Base-by-base conservation (phyloP, 331 rosid species). In the Quercus lobata region DNA sequence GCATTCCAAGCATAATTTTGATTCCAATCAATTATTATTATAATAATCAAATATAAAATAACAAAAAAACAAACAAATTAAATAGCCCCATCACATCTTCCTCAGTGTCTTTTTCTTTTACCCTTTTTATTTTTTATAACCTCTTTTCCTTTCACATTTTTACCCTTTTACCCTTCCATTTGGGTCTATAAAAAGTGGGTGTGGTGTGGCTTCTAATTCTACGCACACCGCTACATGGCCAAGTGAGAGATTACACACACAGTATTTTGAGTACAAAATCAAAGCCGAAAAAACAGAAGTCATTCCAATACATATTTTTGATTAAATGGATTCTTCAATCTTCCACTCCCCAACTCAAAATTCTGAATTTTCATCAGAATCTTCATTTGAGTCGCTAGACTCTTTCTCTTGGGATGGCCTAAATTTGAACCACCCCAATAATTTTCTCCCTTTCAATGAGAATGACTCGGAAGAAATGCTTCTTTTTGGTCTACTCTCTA, bases 391-490 rank as follows among this genome's bases (percentile, higher is more conserved):
- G 6, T 90, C 96, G 6, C 81, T 83, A 24, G 96, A 89, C 5
- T 63, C 89, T 2, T 85, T 88, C 71, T 57, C 88, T 1, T 86
- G 82, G 84, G 84, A 82, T 14, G 69, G 82, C 21, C 76, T 78
- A 6, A 37, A 74, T 25, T 84, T 79, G 8, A 76, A 78, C 25
- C 44, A 54, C 1, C 72, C 46, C n/a, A 76, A 79, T 49, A 76
- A 79, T 49, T 86, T 78, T 27, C 97, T 93, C 1, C 99, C 99
- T 1, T 95, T 95, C 90, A 84, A 95, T 57, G 97, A 90, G 71
- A 95, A 95, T 44, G 98, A 95, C 63, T 84, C 98, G 0, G 97
- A 90, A 49, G 98, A 95, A 84, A 95, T 92, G 98, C 89, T 91
- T 73, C 89, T 95, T 18, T 90, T 82, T 4, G 97, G 88, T 57